Conservation (phyloP, 2,329 filamentous ascomycete genomes). For the Diplodia mutila region DNA sequence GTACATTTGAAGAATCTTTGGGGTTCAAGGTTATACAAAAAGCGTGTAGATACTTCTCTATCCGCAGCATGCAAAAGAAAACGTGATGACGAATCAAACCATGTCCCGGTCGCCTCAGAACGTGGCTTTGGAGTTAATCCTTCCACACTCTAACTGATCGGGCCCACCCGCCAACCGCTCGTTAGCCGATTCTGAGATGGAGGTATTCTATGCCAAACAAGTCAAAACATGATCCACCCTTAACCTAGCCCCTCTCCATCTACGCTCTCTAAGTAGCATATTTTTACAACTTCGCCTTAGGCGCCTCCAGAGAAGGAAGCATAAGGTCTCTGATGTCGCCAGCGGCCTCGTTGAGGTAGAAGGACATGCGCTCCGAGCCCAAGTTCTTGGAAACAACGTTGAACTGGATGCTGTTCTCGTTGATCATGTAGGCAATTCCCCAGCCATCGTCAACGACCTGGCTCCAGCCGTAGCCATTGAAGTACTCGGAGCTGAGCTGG, state of each 20-base stretch:
- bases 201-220: not conserved
- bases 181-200: not conserved
- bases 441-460: slow-evolving; percentile 96
- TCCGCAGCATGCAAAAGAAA: not conserved
- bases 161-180: not conserved
- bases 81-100: not conserved
- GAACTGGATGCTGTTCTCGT: slow-evolving; percentile 98
- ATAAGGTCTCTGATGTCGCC: slow-evolving; percentile 87
- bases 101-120: not conserved
- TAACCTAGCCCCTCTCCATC: not conserved
- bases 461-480: slow-evolving; percentile 98
- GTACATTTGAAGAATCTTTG: not conserved
- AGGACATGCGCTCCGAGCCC: slow-evolving; percentile 87
- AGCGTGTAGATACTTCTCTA: not conserved
- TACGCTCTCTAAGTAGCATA: slow-evolving; percentile 44
- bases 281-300: slow-evolving; percentile 83
- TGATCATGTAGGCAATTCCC: slow-evolving; percentile 99
- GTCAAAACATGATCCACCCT: not conserved
- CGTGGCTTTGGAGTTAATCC: not conserved
- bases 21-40: not conserved
- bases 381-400: slow-evolving; percentile 95
- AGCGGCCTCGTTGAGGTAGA: slow-evolving; percentile 93
- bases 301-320: slow-evolving; percentile 73
- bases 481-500: slow-evolving; percentile 94
- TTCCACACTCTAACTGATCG: not conserved